phyloP scores from a whole-genome alignment of 2,329 filamentous ascomycete species.

The Thermothelomyces thermophilus region DNA sequence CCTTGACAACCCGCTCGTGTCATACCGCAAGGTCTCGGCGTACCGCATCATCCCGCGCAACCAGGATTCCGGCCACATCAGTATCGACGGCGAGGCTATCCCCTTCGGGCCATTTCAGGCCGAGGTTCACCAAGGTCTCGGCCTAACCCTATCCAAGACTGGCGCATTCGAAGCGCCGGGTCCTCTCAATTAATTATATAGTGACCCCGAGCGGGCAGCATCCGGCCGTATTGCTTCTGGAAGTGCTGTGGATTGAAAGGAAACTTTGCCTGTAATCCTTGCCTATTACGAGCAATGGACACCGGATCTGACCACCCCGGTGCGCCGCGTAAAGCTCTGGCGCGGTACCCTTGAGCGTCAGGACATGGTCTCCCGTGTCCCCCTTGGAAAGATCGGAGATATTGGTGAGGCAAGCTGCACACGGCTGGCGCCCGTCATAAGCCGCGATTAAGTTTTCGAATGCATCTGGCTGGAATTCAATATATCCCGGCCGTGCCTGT shows the following conservation, averaged over 20 bases:
- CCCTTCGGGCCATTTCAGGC: conserved; percentile 88
- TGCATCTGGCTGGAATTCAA: no score
- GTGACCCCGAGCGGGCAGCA: conserved; percentile 27
- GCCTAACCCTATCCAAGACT: conserved; percentile 73
- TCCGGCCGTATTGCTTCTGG: conserved; percentile 18
- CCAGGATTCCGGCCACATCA: conserved; percentile 66
- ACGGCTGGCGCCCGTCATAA: no score
- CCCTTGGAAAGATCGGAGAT: no score
- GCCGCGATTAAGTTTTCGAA: no score
- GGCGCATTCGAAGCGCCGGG: conserved; percentile 64
- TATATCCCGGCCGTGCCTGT: no score
- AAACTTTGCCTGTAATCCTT: neutral
- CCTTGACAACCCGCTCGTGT: conserved; percentile 71
- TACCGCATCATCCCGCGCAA: conserved; percentile 76
- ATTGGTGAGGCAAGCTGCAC: no score
- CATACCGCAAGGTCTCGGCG: conserved; percentile 78
- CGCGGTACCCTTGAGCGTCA: no score
- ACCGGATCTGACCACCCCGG: neutral
- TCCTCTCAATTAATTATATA: conserved; percentile 44
- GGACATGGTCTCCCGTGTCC: no score
- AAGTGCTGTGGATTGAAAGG: no score
- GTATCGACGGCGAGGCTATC: conserved; percentile 84
- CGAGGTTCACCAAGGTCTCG: conserved; percentile 77
- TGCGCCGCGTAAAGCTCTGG: no score
- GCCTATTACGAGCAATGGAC: neutral